Evolutionary conservation across 2,329 filamentous ascomycete species (phyloP), one percentile per base, ranked within the genome.

Genomic region (Cladosporium sp.): DNA sequence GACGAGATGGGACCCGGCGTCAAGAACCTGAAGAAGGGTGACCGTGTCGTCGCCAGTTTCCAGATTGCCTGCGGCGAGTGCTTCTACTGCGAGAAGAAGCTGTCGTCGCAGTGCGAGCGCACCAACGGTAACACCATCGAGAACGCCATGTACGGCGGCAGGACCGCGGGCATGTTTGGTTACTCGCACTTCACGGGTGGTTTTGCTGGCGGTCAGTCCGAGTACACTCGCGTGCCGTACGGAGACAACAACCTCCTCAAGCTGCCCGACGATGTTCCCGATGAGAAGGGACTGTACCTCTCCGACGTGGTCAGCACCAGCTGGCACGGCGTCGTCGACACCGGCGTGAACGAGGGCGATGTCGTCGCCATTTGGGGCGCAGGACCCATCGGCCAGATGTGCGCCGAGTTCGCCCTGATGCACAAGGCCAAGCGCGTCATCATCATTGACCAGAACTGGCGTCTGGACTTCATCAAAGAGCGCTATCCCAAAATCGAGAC

Each of bases 351-450:
- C 68, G 82, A 89, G 36, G 87, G 85, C 14, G 92, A 96, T 71
- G 82, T 88, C 1, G 92, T 96, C 1, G 92, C 91, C 36, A 88
- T 96, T 67, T 96, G 91, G 86, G 92, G 92, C n/a, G 91, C 89
- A 0, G 92, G 92, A 0, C 93, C 92, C 0, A 91, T 96, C 60
- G 92, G 93, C 0, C 91, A 91, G 62, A 96, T 94, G 79, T 87
- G 84, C 2, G 90, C 89, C 1, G 82, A 88, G 48, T 89, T 88
- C 75, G 80, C 89, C 0, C 82, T 91, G 64, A 79, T 86, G n/a
- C 87, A 92, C 64, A 91, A 91, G 10, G 92, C 92, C 0, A 84
- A 80, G 54, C 85, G 90, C 67, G 84, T 96, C 67, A 93, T 96
- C 70, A 85, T 93, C 67, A 88, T 96, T 69, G 93, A 96, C 74